Evolutionary conservation across 208 protist species (phyloP), one percentile per base, ranked within the genome.

Genomic region (Leishmania arabica): DNA sequence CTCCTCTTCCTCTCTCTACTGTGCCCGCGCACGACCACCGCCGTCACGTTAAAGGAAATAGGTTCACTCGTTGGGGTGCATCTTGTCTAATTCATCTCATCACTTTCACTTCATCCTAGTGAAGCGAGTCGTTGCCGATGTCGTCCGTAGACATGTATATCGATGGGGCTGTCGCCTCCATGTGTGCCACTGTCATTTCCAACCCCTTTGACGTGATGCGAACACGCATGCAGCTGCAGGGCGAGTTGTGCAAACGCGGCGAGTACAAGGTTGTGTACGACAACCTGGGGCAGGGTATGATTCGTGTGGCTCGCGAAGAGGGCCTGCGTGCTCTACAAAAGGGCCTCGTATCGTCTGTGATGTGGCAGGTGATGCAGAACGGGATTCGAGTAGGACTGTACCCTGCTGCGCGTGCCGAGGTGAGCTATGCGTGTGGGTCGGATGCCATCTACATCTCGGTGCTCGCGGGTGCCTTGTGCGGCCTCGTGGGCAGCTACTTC

Each of bases 161-260:
- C 15, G 92, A 93, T 49, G 90, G 91, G 51, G 88, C 85, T 45
- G 74, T 90, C 56, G 89, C 89, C 15, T 92, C 90, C 15, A 70
- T 65, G 54, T 78, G 78, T 34, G 92, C 92, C 17, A 84, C 83
- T 5, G 19, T 94, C 47, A 64, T 95, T 56, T 93, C 90, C 21
- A 95, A 94, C 69, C 92, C 92, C 6, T 92, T 94, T 51, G 92
- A 95, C 60, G 89, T 94, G 69, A 93, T 95, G 86, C 90, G 88
- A 27, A 93, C 90, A 2, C 88, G 92, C 62, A 85, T 94, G 85
- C 90, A 94, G 81, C 81, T 95, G 47, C 92, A 95, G 60, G 92
- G 92, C 27, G 89, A 94, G 83, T 64, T 93, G 78, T 78, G 75
- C 74, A 77, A 72, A 47, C 79, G 70, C 34, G 92, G 92, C 6